A percentile compares a stretch with the other conserved stretches of the same genome.
These are phyloP conservation scores for Rhypophila decipiens DNA, from an alignment of 495 filamentous ascomycete species.

Conservation along the genomic window DNA sequence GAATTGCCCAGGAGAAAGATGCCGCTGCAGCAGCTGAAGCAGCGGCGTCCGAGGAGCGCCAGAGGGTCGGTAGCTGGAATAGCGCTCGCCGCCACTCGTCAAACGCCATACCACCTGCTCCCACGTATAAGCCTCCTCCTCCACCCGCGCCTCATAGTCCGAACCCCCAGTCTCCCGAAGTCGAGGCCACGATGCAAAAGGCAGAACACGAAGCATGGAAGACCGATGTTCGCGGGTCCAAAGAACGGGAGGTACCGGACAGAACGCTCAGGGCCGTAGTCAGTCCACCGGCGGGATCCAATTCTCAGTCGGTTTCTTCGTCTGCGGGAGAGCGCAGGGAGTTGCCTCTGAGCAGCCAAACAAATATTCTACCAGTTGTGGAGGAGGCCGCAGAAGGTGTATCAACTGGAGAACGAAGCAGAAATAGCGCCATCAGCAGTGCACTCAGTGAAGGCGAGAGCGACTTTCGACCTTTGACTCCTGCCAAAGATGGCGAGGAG, in stretches of 20 bases:
- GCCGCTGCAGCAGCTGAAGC: constrained; percentile 34
- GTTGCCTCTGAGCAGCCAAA: constrained; percentile 39
- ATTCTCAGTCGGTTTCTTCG: constrained; percentile 36
- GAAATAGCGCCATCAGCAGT: constrained; percentile 36
- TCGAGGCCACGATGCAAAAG: constrained; percentile 25
- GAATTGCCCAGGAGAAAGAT: constrained; percentile 50
- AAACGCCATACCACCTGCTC: constrained; percentile 28
- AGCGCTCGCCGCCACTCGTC: constrained; percentile 16
- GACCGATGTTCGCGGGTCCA: constrained; percentile 30
- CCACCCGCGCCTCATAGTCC: constrained; percentile 34
- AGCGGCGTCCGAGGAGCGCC: constrained; percentile 27
- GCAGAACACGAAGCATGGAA: constrained; percentile 29
- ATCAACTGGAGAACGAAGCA: constrained; percentile 53
- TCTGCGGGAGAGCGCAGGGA: constrained; percentile 43
- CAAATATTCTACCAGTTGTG: constrained; percentile 79
- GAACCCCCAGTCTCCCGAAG: constrained; percentile 40
- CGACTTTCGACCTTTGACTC: constrained; percentile 38
- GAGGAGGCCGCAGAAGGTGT: constrained; percentile 82
- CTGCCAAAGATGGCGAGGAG: constrained; percentile 32
- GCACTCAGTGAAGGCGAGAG: constrained; percentile 26
- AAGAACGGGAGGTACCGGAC: constrained; percentile 43
- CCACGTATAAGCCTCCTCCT: constrained; percentile 39
- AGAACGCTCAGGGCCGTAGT: constrained; percentile 41
- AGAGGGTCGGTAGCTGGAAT: constrained; percentile 22
- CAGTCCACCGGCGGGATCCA: constrained; percentile 37